phyloP scores from a whole-genome alignment of 805 yeast genomes.

The Cyberlindnera bimundalis region DNA sequence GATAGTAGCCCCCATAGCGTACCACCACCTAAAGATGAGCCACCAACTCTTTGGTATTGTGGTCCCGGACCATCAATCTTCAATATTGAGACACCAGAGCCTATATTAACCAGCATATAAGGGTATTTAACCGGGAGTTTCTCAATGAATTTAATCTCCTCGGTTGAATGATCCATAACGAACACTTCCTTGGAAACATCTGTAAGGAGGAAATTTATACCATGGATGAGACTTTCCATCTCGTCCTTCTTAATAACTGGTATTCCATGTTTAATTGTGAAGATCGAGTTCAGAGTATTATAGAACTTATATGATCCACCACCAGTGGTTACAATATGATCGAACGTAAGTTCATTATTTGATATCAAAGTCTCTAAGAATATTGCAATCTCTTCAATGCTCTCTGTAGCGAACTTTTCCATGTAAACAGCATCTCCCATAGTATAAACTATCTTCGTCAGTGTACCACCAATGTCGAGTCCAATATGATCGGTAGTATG shows the following conservation, averaged over 20 bases:
- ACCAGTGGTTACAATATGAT: constrained; percentile 86
- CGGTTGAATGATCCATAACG: constrained; percentile 55
- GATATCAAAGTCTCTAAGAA: constrained; percentile 48
- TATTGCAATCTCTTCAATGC: constrained; percentile 53
- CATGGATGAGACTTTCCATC: constrained; percentile 90
- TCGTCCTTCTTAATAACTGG: constrained; percentile 65
- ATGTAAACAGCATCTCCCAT: constrained; percentile 59
- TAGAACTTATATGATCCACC: constrained; percentile 92
- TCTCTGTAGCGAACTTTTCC: constrained; percentile 63
- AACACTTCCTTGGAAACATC: constrained; percentile 87
- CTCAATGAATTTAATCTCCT: constrained; percentile 25
- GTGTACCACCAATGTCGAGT: constrained; percentile 92
- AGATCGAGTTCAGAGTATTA: constrained; percentile 47
- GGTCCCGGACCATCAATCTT: constrained; percentile 80
- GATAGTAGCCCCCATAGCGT: constrained; percentile 95
- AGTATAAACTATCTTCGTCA: constrained; percentile 79
- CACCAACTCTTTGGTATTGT: constrained; percentile 82
- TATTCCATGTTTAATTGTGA: constrained; percentile 35
- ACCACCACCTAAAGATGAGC: constrained; percentile 96
- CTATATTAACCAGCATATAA: constrained; percentile 86
- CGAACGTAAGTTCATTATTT: constrained; percentile 33
- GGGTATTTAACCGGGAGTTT: constrained; percentile 54
- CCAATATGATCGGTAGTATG: constrained; percentile 52
- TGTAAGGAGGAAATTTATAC: constrained; percentile 85
- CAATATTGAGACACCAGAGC: constrained; percentile 93